These are phyloP conservation scores for Tetradesmus obliquus DNA, from an alignment of 139 green algal species.

Conservation along the genomic window DNA sequence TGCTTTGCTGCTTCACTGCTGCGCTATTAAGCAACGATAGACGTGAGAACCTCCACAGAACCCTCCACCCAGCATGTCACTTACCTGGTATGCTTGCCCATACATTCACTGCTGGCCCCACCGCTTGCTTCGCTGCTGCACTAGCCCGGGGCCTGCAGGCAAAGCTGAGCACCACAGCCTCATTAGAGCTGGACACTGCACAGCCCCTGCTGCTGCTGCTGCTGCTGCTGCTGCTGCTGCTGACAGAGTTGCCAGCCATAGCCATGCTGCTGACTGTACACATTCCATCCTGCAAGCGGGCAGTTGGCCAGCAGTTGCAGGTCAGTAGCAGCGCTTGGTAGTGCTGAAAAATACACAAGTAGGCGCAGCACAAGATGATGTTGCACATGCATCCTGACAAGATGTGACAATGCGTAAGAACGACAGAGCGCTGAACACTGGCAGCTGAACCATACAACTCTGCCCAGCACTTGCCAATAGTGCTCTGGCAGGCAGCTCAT, in stretches of 20 bases:
- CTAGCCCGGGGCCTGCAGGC: not conserved
- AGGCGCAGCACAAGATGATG: too few relatives aligned
- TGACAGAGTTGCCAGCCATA: not conserved
- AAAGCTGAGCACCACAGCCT: not conserved
- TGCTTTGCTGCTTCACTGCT: not conserved
- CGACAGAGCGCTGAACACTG: too few relatives aligned
- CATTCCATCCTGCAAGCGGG: slow-evolving; percentile 1
- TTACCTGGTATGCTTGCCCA: not conserved
- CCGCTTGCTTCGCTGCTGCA: not conserved
- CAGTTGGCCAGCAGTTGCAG: not conserved
- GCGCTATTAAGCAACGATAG: too few relatives aligned
- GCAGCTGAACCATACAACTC: too few relatives aligned
- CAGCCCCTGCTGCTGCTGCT: not conserved
- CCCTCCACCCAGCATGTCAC: not conserved
- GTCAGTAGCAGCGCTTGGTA: too few relatives aligned
- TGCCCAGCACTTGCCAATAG: too few relatives aligned
- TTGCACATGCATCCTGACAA: too few relatives aligned
- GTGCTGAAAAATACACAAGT: too few relatives aligned
- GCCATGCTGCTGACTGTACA: slow-evolving; percentile 14
- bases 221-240: not conserved
- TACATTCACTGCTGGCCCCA: not conserved
- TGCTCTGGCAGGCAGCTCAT: too few relatives aligned
- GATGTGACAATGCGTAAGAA: too few relatives aligned
- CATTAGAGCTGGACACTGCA: not conserved
- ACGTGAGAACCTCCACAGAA: too few relatives aligned